Evolutionary conservation across 78 protist genomes (phyloP).

Genomic region (Dictyostelium discoideum): dicty_2.7 NC_007088.5:4295501-4296000

Average conservation of each 20-base stretch:
- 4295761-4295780: conserved; percentile 38
- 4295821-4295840: conserved; percentile 58
- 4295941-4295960: conserved; percentile 43
- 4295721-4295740: conserved; percentile 82
- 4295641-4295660: conserved; percentile 74
- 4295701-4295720: conserved; percentile 76
- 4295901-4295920: conserved; percentile 46
- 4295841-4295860: conserved; percentile 74
- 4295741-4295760: conserved; percentile 80
- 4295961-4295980: conserved; percentile 66
- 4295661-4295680: conserved; percentile 74
- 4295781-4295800: conserved; percentile 71
- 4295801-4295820: conserved; percentile 81
- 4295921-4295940: conserved; percentile 64
- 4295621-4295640: conserved; percentile 30
- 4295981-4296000: conserved; percentile 9
- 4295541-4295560: conserved; percentile 82
- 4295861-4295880: conserved; percentile 68
- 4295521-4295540: conserved; percentile 43
- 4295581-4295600: conserved; percentile 58
- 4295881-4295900: conserved; percentile 74
- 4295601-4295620: conserved; percentile 48
- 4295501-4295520: conserved; percentile 57
- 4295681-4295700: conserved; percentile 71
- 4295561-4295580: conserved; percentile 67